Base-by-base conservation (phyloP, 257 asterid genomes). In the Nicotiana undulata region DNA sequence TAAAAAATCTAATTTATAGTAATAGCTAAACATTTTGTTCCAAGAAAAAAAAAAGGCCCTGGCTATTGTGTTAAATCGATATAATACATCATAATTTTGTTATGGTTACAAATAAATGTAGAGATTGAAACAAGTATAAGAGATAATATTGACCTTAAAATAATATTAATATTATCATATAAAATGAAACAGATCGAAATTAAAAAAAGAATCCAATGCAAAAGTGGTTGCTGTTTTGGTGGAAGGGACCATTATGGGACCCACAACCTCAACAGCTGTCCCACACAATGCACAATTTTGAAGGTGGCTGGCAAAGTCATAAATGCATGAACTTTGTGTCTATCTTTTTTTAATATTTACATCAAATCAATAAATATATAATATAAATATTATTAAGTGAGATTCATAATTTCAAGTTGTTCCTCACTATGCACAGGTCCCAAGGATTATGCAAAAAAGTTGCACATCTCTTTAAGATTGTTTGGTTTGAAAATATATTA, bases 401-500 rank as follows among this genome's bases (percentile, higher is more conserved):
- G 2, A 40, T 2, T 2, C 10, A 9, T 2, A 40, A 40, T 40
- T 9, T 40, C 1, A 40, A 40, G 0, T 9, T 40, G 49, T 40
- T 40, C 9, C 49, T 10, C 11, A 40, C 3, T 0, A 8, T 40
- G 49, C 49, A 9, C 49, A 9, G 12, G 49, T 9, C 12, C 11
- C 49, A 9, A 9, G 49, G 49, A 40, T 9, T 2, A 40, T 40
- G 3, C 9, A 12, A 40, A 40, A 40, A 40, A 40, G 3, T 40
- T 40, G 49, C 11, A 7, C 49, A 40, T 40, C 9, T 40, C 3
- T 8, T 0, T 0, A 8, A 0, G 3, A 0, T 40, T 0, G 11
- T 2, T 40, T 40, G 0, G 11, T 40, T 40, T 0, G 2, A 8
- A 40, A 8, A 8, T 8, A 40, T 1, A 11, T 0, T 40, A 8